Percentiles rank a stretch among this genome's conserved stretches.
Evolutionary conservation across 2,329 filamentous ascomycete genomes (phyloP).

Genomic region (Nothomitra cinnamomea): DNA sequence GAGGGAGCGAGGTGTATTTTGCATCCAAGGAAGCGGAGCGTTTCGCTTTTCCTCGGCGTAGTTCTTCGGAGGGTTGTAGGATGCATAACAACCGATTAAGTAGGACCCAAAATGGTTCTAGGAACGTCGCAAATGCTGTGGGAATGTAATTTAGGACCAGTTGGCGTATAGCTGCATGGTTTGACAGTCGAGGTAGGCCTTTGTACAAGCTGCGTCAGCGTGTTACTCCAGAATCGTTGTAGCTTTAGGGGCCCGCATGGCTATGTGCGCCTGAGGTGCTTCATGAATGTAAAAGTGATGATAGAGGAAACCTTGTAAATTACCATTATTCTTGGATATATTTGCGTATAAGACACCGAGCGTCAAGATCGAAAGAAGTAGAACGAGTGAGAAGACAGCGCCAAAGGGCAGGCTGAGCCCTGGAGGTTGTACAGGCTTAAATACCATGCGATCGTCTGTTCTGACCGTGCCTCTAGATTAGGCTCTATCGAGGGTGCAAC

Average conservation of each 20-base stretch:
- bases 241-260: not conserved
- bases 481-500: too few relatives aligned
- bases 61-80: constrained; percentile 35
- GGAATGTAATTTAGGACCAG: constrained; percentile 34
- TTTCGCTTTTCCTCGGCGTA: constrained; percentile 25
- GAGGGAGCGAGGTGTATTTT: constrained; percentile 37
- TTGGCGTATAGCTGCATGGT: constrained; percentile 22
- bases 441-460: too few relatives aligned
- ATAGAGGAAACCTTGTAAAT: too few relatives aligned
- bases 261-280: too few relatives aligned
- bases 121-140: constrained; percentile 34
- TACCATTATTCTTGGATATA: too few relatives aligned
- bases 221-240: not conserved
- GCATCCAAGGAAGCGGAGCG: constrained; percentile 25
- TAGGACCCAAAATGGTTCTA: constrained; percentile 40
- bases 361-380: too few relatives aligned
- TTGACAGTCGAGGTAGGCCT: constrained; percentile 23
- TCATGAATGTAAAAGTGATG: too few relatives aligned
- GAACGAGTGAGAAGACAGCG: too few relatives aligned
- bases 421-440: too few relatives aligned
- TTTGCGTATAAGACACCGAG: too few relatives aligned
- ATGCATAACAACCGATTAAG: constrained; percentile 36
- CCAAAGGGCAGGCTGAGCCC: too few relatives aligned
- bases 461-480: too few relatives aligned
- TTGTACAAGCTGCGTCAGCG: not conserved